Base-by-base conservation (phyloP, 2,329 filamentous ascomycete species). In the Neonectria punicea region DNA sequence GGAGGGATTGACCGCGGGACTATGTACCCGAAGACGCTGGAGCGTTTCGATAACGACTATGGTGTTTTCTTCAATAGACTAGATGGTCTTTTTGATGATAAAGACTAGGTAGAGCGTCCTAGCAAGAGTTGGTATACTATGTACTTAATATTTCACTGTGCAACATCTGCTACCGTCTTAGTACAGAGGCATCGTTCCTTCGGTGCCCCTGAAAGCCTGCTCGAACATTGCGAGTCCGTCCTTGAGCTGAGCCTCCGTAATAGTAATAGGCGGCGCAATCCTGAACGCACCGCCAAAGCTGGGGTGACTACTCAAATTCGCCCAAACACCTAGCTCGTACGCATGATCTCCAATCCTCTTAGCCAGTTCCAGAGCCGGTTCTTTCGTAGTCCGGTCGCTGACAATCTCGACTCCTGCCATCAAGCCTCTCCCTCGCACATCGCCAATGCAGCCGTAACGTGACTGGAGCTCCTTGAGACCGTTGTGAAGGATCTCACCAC, bases 351-450 rank as follows among this genome's bases (percentile, higher is more conserved):
- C 83, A 10, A 90, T 77, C 0, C 70, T 70, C 63, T 80, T 78
- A 0, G 84, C 86, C 25, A 89, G 73, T 5, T 85, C 83, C 2
- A 80, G 65, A 0, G 78, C 84, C 0, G 83, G 83, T 2, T 71
- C 75, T 65, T 87, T 88, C 0, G 82, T 85, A 36, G 78, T 72
- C 2, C 80, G 73, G 69, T 88, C 81, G 0, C 77, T 76, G 1
- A 90, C 84, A 66, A 90, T 87, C 75, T 90, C 87, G 8, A 89
- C 77, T 2, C 87, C 87, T 0, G 82, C 81, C 81, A 90, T 84
- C 9, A 90, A 78, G 0, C 88, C 88, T 0, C 87, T 80, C 0
- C 87, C 87, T 10, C 88, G 82, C 0, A 90, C 83, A 70, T 90
- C 87, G 1, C 88, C 88, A 56, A 90, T 87, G 74, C 87, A 90